Evolutionary conservation across 2,329 filamentous ascomycete genomes (phyloP).

Genomic region (Sclerotinia glacialis): DNA sequence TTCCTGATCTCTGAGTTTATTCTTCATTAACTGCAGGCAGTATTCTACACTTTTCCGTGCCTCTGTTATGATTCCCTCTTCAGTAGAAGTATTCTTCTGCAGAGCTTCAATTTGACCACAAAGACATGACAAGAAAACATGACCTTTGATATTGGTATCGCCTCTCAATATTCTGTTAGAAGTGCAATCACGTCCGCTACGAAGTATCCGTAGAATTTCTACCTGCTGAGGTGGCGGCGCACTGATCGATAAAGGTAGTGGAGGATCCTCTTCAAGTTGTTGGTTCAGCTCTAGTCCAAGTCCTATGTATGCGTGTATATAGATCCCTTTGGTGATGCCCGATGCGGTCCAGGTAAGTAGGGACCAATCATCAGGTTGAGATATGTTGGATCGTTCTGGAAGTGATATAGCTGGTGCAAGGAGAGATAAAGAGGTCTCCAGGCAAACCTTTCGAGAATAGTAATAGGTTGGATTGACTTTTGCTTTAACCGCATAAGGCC

Average conservation of each 20-base stretch:
- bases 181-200: slow-evolving; percentile 5
- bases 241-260: neutral
- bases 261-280: slow-evolving; percentile 31
- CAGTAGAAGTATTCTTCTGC: slow-evolving; percentile 23
- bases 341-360: neutral
- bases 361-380: slow-evolving; percentile 13
- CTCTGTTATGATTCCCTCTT: slow-evolving; percentile 26
- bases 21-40: slow-evolving; percentile 28
- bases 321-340: neutral
- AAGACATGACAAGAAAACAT: slow-evolving; percentile 44
- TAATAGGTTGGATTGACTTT: slow-evolving; percentile 47
- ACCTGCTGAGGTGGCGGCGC: neutral
- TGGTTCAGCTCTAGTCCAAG: slow-evolving; percentile 14
- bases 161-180: slow-evolving; percentile 39
- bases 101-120: slow-evolving; percentile 43
- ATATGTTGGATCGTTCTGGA: neutral
- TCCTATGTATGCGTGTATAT: slow-evolving; percentile 14
- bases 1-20: slow-evolving; percentile 11
- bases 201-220: slow-evolving; percentile 8
- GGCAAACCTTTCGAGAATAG: slow-evolving; percentile 48
- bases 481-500: slow-evolving; percentile 46
- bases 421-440: slow-evolving; percentile 43
- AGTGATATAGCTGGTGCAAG: slow-evolving; percentile 14
- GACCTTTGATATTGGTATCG: slow-evolving; percentile 47
- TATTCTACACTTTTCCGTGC: slow-evolving; percentile 26